phyloP scores from a whole-genome alignment of 2,329 filamentous ascomycete genomes.

The Acarospora socialis region DNA sequence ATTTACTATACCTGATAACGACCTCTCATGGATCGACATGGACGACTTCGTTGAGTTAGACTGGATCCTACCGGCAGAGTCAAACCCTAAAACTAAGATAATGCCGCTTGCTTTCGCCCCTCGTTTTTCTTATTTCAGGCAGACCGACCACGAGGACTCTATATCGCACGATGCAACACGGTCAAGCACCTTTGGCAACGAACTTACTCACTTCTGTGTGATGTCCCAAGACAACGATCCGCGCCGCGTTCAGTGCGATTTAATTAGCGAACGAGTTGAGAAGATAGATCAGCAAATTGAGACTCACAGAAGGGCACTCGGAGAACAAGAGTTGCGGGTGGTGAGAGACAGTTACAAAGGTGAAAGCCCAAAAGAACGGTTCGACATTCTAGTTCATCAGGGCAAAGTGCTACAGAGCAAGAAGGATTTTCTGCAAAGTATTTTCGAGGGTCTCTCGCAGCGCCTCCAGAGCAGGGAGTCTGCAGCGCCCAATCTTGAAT shows the following conservation, averaged over 20 bases:
- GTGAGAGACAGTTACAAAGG: constrained; percentile 41
- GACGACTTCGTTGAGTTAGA: constrained; percentile 97
- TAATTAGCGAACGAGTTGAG: constrained; percentile 68
- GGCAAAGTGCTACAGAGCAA: constrained; percentile 42
- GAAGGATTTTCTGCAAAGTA: constrained; percentile 42
- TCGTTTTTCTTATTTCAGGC: constrained; percentile 92
- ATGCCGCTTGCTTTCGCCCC: constrained; percentile 82
- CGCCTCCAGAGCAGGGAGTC: constrained; percentile 34
- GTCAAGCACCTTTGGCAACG: constrained; percentile 80
- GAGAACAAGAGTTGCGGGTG: constrained; percentile 56
- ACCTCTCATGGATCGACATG: constrained; percentile 97
- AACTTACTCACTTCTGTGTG: constrained; percentile 86
- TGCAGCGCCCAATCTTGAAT: constrained; percentile 5
- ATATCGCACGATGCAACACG: constrained; percentile 69
- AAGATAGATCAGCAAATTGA: constrained; percentile 66
- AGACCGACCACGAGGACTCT: constrained; percentile 77
- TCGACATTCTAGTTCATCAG: constrained; percentile 40
- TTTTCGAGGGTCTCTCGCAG: constrained; percentile 43
- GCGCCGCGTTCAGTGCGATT: constrained; percentile 68
- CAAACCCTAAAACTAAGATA: constrained; percentile 87
- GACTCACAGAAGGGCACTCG: constrained; percentile 56
- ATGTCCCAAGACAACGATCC: constrained; percentile 89
- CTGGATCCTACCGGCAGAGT: constrained; percentile 82
- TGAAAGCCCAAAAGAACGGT: constrained; percentile 26
- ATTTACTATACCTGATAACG: constrained; percentile 90